Evolutionary conservation across 2,329 filamentous ascomycete genomes (phyloP).

Genomic region (Sporothrix protearum): DNA sequence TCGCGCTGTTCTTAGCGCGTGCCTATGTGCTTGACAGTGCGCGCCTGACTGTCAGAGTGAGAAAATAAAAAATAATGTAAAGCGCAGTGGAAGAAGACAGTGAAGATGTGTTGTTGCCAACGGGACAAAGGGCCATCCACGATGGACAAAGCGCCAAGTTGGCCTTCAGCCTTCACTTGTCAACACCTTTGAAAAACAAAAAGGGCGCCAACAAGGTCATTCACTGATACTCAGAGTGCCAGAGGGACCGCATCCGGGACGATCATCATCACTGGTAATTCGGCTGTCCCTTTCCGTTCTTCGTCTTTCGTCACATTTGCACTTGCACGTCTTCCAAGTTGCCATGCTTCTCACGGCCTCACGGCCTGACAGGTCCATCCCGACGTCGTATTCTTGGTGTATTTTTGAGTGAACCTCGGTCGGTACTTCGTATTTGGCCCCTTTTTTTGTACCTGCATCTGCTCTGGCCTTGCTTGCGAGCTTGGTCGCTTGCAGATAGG

Average conservation of each 20-base stretch:
- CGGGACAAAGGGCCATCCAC: neutral
- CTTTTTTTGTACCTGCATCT: neutral
- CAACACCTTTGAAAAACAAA: no score
- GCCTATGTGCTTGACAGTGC: neutral
- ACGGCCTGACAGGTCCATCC: neutral
- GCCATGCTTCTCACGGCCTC: neutral
- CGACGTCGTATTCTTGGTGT: neutral
- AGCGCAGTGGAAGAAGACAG: neutral
- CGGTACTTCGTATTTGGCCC: neutral
- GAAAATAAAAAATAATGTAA: neutral
- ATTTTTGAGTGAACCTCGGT: neutral
- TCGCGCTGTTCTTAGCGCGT: neutral
- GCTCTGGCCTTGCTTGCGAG: neutral
- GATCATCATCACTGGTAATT: neutral
- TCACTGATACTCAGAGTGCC: neutral
- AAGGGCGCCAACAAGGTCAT: neutral
- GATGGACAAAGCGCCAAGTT: neutral
- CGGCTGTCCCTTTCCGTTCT: constrained; percentile 1
- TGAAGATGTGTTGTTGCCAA: neutral
- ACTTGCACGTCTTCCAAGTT: neutral
- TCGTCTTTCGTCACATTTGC: neutral
- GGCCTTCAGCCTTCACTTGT: neutral
- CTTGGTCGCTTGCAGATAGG: no score
- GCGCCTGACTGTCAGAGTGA: neutral
- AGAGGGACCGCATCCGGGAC: neutral